Conservation (phyloP, 2,329 filamentous ascomycete genomes). For the Curvularia sp. region DNA sequence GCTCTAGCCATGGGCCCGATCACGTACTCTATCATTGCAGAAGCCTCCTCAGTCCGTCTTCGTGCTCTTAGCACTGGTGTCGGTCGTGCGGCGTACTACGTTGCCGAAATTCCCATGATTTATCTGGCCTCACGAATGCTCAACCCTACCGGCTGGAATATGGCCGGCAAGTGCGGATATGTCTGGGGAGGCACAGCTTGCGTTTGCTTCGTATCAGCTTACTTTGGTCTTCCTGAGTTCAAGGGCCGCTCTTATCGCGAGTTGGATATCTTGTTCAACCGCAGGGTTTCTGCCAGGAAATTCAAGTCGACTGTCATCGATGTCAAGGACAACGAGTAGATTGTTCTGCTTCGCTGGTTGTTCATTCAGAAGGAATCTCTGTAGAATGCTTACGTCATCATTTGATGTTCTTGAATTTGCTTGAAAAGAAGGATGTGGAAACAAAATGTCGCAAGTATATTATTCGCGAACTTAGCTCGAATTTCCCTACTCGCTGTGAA, state of each 20-base stretch:
- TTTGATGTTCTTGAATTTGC: not conserved
- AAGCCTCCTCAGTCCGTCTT: constrained; percentile 70
- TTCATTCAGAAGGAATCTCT: not conserved
- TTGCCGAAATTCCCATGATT: constrained; percentile 70
- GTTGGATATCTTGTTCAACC: constrained; percentile 55
- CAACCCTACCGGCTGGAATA: constrained; percentile 54
- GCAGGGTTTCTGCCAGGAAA: constrained; percentile 61
- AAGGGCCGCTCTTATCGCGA: constrained; percentile 58
- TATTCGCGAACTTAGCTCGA: not conserved
- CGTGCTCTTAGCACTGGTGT: constrained; percentile 68
- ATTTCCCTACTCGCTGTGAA: not conserved
- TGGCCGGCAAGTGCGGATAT: constrained; percentile 45
- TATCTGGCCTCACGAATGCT: constrained; percentile 64
- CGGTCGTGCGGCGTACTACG: constrained; percentile 68
- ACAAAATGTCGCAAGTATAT: not conserved
- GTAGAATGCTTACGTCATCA: not conserved
- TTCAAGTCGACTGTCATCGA: constrained; percentile 64
- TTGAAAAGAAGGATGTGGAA: not conserved
- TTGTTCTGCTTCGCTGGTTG: too few species aligned
- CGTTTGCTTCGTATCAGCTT: constrained; percentile 61
- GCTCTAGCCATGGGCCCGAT: constrained; percentile 68
- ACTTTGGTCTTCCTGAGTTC: constrained; percentile 62
- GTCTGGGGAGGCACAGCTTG: constrained; percentile 56
- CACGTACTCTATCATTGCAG: constrained; percentile 71
- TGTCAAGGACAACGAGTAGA: constrained; percentile 68